These are phyloP conservation scores for Ophiostoma montium DNA, from an alignment of 2,329 filamentous ascomycete genomes.

Conservation along the genomic window DNA sequence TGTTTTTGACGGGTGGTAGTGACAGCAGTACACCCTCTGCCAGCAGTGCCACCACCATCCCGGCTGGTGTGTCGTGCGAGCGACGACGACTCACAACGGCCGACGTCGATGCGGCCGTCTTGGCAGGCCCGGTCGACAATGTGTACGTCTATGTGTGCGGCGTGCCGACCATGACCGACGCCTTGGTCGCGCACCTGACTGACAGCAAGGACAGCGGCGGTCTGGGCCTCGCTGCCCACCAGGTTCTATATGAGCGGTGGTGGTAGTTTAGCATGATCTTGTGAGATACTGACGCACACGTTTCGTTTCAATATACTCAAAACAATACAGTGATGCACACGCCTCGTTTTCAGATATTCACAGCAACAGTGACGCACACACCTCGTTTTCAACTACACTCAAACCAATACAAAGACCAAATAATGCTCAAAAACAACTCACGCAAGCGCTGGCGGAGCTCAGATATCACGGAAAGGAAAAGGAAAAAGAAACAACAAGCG, in stretches of 20 bases:
- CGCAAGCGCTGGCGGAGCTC: too few relatives aligned
- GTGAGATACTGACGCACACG: too few relatives aligned
- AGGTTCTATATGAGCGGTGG: slow-evolving; percentile 25
- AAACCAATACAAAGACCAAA: neutral
- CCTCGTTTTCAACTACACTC: too few relatives aligned
- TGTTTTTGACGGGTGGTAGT: slow-evolving; percentile 29
- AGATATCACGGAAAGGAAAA: too few relatives aligned
- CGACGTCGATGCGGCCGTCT: slow-evolving; percentile 28
- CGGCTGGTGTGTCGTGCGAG: slow-evolving; percentile 20
- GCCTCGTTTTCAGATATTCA: neutral
- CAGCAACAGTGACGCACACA: too few relatives aligned
- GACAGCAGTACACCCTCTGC: too few relatives aligned
- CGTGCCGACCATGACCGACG: slow-evolving; percentile 54
- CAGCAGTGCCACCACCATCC: slow-evolving; percentile 8
- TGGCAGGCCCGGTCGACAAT: neutral
- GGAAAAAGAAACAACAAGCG: neutral
- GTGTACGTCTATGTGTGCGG: slow-evolving; percentile 50
- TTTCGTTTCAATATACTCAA: neutral
- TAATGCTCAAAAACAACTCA: neutral
- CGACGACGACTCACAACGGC: slow-evolving; percentile 27
- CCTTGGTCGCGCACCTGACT: slow-evolving; percentile 37
- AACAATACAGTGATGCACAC: neutral
- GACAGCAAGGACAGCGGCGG: slow-evolving; percentile 7
- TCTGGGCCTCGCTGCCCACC: slow-evolving; percentile 15
- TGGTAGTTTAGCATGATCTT: too few relatives aligned